Base-by-base conservation (phyloP, 352 stramenopile genomes). In the Aphanomyces stellatus region DNA sequence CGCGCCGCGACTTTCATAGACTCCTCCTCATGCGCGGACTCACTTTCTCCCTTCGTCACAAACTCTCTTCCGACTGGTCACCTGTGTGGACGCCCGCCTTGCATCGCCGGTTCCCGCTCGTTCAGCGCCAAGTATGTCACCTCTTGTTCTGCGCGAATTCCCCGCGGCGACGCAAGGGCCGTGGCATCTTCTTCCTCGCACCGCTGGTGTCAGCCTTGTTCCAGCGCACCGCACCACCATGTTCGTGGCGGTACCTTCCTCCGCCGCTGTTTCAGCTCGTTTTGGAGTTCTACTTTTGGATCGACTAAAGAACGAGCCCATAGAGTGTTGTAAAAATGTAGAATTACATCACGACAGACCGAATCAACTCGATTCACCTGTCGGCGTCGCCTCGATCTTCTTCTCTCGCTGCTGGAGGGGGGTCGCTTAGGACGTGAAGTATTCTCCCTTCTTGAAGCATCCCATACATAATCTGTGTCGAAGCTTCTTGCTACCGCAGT, bases 361-460 rank as follows among this genome's bases (percentile, higher is more conserved):
- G n/a, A n/a, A n/a, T n/a, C n/a, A n/a, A n/a, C n/a, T n/a, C n/a
- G n/a, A n/a, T n/a, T n/a, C n/a, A n/a, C n/a, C n/a, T n/a, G n/a
- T n/a, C n/a, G n/a, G n/a, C n/a, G n/a, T n/a, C n/a, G n/a, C n/a
- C n/a, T n/a, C n/a, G n/a, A n/a, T n/a, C n/a, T n/a, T 43, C 37
- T 43, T 43, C 37, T 17, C 8, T 43, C 17, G 8, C 8, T 43
- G 37, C 8, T 43, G 17, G 37, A 43, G 37, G 8, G 37, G 17
- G 49, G 30, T 37, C 13, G 55, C 25, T 51, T 51, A 64, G 22
- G 31, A 19, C 24, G 65, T 81, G 77, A 95, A 95, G 76, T 95
- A 95, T 72, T 85, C 92, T 79, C 86, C 86, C 79, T 95, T 93
- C 80, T 95, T 95, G 78, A 90, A 95, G 77, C 86, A 95, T 76